phyloP scores from a whole-genome alignment of 257 asterid genomes.

The Solanum lycopersicoides region DNA sequence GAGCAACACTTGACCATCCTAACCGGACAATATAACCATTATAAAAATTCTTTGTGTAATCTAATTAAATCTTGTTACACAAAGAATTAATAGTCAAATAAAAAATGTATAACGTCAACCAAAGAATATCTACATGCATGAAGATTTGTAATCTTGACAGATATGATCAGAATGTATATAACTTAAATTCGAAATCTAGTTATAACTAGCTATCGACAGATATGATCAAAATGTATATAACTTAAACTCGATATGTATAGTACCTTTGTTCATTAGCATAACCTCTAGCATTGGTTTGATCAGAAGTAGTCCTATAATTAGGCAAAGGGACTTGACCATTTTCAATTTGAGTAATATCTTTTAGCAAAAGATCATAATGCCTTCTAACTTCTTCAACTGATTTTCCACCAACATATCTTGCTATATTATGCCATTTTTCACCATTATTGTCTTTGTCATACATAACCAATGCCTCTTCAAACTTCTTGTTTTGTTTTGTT shows the following conservation, averaged over 20 bases:
- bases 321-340: slow-evolving; percentile 24
- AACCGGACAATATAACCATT: too few species aligned
- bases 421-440: slow-evolving; percentile 35
- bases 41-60: too few species aligned
- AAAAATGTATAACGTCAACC: neutral
- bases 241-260: neutral
- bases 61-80: neutral
- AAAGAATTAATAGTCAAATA: neutral
- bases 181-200: too few species aligned
- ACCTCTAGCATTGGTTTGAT: slow-evolving; percentile 6
- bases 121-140: neutral
- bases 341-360: slow-evolving; percentile 29
- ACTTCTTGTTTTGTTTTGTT: slow-evolving; percentile 34
- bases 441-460: slow-evolving; percentile 27
- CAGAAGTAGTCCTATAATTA: slow-evolving; percentile 11
- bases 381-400: slow-evolving; percentile 33
- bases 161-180: neutral
- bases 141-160: neutral
- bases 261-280: slow-evolving; percentile 24
- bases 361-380: slow-evolving; percentile 27
- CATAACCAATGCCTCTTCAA: slow-evolving; percentile 37
- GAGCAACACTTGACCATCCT: too few species aligned
- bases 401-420: slow-evolving; percentile 32
- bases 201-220: neutral
- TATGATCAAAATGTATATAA: neutral